Conservation (phyloP, 2,329 filamentous ascomycete species). For the Uncinocarpus reesii region DNA sequence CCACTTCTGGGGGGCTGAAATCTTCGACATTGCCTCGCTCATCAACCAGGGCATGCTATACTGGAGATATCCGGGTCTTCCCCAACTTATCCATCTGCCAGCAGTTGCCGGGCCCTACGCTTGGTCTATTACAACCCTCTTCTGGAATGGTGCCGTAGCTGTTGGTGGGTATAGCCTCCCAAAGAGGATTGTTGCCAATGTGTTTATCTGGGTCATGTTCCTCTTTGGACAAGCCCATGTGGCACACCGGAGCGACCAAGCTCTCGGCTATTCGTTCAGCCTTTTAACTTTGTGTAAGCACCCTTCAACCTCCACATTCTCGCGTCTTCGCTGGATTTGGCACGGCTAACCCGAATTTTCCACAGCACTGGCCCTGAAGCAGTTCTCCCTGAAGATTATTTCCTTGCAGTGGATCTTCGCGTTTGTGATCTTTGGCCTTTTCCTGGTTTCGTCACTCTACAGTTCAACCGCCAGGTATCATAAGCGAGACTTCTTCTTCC, state of each 20-base stretch:
- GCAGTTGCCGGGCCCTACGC: constrained; percentile 68
- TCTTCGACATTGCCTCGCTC: constrained; percentile 70
- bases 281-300: constrained; percentile 57
- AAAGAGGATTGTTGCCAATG: constrained; percentile 71
- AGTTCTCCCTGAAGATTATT: constrained; percentile 62
- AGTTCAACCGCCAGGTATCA: constrained; percentile 28
- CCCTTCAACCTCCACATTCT: constrained; percentile 12
- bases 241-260: constrained; percentile 59
- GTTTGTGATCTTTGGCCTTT: constrained; percentile 65
- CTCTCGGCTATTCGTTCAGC: constrained; percentile 69
- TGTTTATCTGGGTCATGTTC: constrained; percentile 78
- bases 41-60: constrained; percentile 69
- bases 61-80: constrained; percentile 64
- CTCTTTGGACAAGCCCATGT: constrained; percentile 70
- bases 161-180: constrained; percentile 57
- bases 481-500: constrained; percentile 30
- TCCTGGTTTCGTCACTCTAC: constrained; percentile 55
- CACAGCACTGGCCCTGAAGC: constrained; percentile 60
- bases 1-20: constrained; percentile 63
- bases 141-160: constrained; percentile 80
- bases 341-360: too few species aligned
- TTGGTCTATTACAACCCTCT: constrained; percentile 77
- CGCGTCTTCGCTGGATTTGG: not conserved
- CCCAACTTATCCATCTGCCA: constrained; percentile 64
- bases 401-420: constrained; percentile 90